phyloP scores from a whole-genome alignment of 768 basidiomycete genomes.

The Suillus placidus region DNA sequence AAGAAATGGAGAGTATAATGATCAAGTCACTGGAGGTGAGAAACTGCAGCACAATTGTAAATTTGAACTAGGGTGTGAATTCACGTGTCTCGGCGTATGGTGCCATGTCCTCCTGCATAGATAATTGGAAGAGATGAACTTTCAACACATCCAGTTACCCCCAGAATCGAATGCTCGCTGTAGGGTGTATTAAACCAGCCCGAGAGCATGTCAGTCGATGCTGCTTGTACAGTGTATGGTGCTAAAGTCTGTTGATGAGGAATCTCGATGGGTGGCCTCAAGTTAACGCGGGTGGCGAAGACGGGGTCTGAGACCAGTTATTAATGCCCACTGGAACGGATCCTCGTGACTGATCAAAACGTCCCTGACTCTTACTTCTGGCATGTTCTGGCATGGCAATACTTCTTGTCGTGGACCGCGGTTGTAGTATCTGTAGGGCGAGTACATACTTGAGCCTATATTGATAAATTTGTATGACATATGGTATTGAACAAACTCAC shows the following conservation, averaged over 20 bases:
- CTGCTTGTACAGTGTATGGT: neutral
- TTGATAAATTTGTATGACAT: neutral
- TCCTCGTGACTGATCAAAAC: neutral
- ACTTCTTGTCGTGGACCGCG: neutral
- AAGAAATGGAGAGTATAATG: slow-evolving; percentile 34
- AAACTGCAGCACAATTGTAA: neutral
- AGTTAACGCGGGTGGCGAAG: neutral
- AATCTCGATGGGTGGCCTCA: neutral
- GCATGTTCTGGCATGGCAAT: neutral
- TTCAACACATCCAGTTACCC: slow-evolving; percentile 32
- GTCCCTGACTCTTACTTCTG: neutral
- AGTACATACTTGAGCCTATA: neutral
- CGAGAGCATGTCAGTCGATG: neutral
- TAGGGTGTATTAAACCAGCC: neutral
- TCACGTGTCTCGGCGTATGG: neutral
- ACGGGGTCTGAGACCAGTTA: neutral
- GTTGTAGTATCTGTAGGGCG: neutral
- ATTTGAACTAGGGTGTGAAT: slow-evolving; percentile 23
- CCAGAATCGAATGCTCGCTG: slow-evolving; percentile 39
- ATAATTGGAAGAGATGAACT: neutral
- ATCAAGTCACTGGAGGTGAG: neutral
- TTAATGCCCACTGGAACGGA: neutral
- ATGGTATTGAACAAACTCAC: neutral
- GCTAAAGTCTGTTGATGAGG: neutral
- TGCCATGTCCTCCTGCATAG: slow-evolving; percentile 37